These are phyloP conservation scores for Mucor racemosus DNA, from an alignment of 371 early-diverging fungal species.

Conservation along the genomic window DNA sequence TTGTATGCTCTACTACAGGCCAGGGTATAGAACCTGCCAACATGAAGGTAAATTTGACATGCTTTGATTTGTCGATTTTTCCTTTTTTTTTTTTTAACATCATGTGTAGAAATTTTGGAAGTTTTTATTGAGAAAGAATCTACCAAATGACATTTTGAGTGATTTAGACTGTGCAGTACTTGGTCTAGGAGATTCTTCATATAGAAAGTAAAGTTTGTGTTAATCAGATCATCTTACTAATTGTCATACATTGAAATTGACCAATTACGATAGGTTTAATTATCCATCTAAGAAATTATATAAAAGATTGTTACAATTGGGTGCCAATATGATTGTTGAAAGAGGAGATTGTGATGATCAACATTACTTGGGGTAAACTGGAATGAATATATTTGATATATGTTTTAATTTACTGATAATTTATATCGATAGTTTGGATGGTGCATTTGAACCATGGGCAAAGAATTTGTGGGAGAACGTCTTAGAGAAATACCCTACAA, in stretches of 20 bases:
- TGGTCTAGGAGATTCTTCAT: constrained; percentile 96
- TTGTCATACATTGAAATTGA: neutral
- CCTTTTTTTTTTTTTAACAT: neutral
- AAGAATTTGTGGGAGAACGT: constrained; percentile 71
- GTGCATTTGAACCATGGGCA: constrained; percentile 87
- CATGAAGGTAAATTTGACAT: constrained; percentile 72
- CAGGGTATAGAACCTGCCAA: constrained; percentile 92
- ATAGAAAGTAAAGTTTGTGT: constrained; percentile 62
- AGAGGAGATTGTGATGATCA: constrained; percentile 97
- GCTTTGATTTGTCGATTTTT: neutral
- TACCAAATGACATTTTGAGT: constrained; percentile 70
- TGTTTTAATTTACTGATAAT: neutral
- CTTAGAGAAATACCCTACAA: constrained; percentile 54
- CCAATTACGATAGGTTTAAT: constrained; percentile 76
- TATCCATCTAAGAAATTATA: constrained; percentile 93
- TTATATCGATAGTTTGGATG: constrained; percentile 66
- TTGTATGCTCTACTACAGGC: constrained; percentile 93
- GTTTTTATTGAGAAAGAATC: constrained; percentile 80
- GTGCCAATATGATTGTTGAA: constrained; percentile 74
- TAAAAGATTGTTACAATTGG: constrained; percentile 88
- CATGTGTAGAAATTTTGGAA: constrained; percentile 77
- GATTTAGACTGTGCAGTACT: constrained; percentile 82
- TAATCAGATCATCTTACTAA: constrained; percentile 3
- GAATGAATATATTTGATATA: neutral
- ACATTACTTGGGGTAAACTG: constrained; percentile 87